Evolutionary conservation across 2,329 filamentous ascomycete genomes (phyloP), one percentile per base, ranked within the genome.

Genomic region (Phialophora macrospora): DNA sequence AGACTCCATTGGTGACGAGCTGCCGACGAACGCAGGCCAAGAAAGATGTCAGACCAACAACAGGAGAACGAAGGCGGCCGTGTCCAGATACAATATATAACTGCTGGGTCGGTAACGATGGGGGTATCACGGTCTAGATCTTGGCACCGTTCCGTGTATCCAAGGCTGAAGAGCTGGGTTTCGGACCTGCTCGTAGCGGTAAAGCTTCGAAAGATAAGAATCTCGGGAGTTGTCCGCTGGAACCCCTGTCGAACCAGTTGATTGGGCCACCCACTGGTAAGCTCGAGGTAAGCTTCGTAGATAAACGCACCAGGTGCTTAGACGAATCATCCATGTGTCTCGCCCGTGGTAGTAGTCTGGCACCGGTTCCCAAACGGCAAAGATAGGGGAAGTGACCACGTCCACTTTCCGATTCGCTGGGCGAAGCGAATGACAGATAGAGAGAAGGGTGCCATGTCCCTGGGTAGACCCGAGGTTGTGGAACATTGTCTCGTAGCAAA

Each of bases 91-190:
- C 52, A n/a, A 4, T 55, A 30, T 32, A 55, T 55, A 55, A 4
- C 8, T 14, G n/a, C 17, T 52, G 4, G 12, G 52, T 20, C 52
- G 24, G 52, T 30, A 20, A 55, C 28, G 14, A 52, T 14, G 22
- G 11, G 3, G 14, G 48, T 52, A 52, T 32, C 28, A 17, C 28
- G 52, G 24, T 34, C 52, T 55, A 20, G 52, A 55, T 11, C 26
- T 55, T 55, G 52, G 52, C 52, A 32, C 6, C 28, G 52, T 17
- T 30, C 52, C 52, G 52, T 55, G 52, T 32, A 30, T 55, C 52
- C 52, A 55, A 20, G 52, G 52, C 28, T 20, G 9, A 34, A 28
- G 28, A 4, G 8, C 20, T 8, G 7, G 2, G 24, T 32, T 55
- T 14, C 28, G n/a, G 52, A 55, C 52, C 28, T 55, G 52, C 52